Conservation (phyloP, 139 green algal species). For the Pleodorina starrii region DNA sequence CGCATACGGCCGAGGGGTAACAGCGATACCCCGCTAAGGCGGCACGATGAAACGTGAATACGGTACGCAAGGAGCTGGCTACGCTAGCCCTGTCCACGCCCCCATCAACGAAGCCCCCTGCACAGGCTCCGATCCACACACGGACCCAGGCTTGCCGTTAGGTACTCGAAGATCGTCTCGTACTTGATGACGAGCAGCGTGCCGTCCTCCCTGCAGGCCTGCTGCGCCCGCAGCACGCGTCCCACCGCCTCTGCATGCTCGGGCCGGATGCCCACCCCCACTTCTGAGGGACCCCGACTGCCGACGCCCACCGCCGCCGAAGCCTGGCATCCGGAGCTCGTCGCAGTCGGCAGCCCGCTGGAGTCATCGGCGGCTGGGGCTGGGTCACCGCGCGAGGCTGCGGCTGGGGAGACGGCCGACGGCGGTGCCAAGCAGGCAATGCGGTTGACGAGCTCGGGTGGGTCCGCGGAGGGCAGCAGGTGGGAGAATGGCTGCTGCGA, state of each 20-base stretch:
- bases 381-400: background rate
- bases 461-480: constrained; percentile 55
- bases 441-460: constrained; percentile 38
- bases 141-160: constrained; percentile 80
- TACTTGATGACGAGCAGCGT: constrained; percentile 86
- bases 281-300: too few relatives aligned
- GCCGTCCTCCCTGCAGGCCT: constrained; percentile 53
- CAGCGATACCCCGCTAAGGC: too few relatives aligned
- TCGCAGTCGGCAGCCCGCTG: too few relatives aligned
- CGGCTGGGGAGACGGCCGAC: too few relatives aligned
- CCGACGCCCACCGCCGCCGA: background rate
- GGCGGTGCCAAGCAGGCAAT: background rate
- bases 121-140: background rate
- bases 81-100: too few relatives aligned
- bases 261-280: constrained; percentile 3
- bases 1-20: too few relatives aligned
- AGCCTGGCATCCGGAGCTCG: too few relatives aligned
- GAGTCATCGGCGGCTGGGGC: background rate
- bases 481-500: constrained; percentile 91
- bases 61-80: too few relatives aligned
- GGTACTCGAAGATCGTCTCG: constrained; percentile 97
- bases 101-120: background rate
- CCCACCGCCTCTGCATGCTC: constrained; percentile 38
- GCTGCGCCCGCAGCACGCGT: constrained; percentile 44
- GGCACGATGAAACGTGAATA: too few relatives aligned